Evolutionary conservation across 805 yeast genomes (phyloP).

Genomic region (Grigorovia transvaalensis): DNA sequence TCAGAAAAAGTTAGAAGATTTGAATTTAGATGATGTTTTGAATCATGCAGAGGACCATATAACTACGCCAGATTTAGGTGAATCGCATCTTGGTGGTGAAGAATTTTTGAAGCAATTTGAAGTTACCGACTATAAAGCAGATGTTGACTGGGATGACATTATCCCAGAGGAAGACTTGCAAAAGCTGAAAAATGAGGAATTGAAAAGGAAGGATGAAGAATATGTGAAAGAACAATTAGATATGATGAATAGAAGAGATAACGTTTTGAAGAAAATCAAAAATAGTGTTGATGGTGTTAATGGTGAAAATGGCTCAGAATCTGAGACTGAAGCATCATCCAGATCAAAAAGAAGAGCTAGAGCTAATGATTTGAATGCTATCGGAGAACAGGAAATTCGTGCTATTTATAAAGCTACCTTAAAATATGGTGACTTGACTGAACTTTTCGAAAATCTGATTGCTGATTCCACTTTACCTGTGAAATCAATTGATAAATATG

Average conservation of each 20-base stretch:
- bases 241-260: slow-evolving; percentile 71
- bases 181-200: slow-evolving; percentile 84
- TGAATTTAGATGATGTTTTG: slow-evolving; percentile 90
- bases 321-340: slow-evolving; percentile 31
- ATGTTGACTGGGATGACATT: slow-evolving; percentile 97
- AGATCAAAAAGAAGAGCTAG: slow-evolving; percentile 31
- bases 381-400: slow-evolving; percentile 81
- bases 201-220: slow-evolving; percentile 74
- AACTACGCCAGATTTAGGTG: slow-evolving; percentile 93
- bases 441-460: slow-evolving; percentile 73
- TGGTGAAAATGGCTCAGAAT: slow-evolving; percentile 24
- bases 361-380: slow-evolving; percentile 39
- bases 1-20: slow-evolving; percentile 88
- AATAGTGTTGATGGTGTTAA: slow-evolving; percentile 32
- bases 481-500: slow-evolving; percentile 69
- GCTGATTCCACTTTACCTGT: slow-evolving; percentile 84
- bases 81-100: slow-evolving; percentile 96
- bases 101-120: slow-evolving; percentile 95
- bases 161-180: slow-evolving; percentile 90
- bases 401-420: slow-evolving; percentile 75
- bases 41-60: slow-evolving; percentile 96
- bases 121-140: slow-evolving; percentile 97
- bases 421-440: slow-evolving; percentile 67
- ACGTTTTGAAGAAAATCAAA: slow-evolving; percentile 54
- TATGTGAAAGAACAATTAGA: slow-evolving; percentile 83